phyloP scores from a whole-genome alignment of 169 alveolate genomes.

The Theileria luwenshuni region DNA sequence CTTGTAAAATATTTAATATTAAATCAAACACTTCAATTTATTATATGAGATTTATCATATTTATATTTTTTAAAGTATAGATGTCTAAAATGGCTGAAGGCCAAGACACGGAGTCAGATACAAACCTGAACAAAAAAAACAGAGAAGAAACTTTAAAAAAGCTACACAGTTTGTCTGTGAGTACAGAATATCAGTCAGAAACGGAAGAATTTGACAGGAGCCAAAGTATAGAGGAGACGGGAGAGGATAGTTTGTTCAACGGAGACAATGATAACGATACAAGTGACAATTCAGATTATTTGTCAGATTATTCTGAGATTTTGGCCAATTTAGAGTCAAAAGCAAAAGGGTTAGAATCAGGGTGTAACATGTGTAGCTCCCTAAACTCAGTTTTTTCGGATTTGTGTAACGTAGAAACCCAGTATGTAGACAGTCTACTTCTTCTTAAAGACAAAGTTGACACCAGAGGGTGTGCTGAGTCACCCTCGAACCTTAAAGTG shows the following conservation, averaged over 20 bases:
- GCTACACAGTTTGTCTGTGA: constrained; percentile 43
- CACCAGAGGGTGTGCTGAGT: constrained; percentile 28
- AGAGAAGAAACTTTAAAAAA: constrained; percentile 1
- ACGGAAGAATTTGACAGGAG: not conserved
- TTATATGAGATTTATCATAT: not conserved
- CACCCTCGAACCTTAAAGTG: constrained; percentile 6
- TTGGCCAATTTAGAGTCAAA: not conserved
- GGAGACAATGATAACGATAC: constrained; percentile 5
- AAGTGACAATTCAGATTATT: not conserved
- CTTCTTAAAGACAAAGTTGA: constrained; percentile 26
- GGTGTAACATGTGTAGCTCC: not conserved
- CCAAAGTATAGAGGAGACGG: constrained; percentile 13
- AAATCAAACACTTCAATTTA: no score
- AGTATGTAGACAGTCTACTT: constrained; percentile 41
- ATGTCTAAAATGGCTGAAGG: not conserved
- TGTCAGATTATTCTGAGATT: not conserved
- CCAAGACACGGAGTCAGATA: not conserved
- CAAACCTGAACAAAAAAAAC: not conserved
- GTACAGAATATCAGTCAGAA: constrained; percentile 64
- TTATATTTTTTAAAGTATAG: no score
- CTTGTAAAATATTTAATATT: no score
- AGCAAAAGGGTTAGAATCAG: constrained; percentile 11
- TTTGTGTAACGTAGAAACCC: constrained; percentile 39
- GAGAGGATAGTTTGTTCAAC: not conserved
- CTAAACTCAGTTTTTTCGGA: constrained; percentile 34